These are phyloP conservation scores for Fomitopsis pulvina DNA, from an alignment of 768 basidiomycete species.

Conservation along the genomic window DNA sequence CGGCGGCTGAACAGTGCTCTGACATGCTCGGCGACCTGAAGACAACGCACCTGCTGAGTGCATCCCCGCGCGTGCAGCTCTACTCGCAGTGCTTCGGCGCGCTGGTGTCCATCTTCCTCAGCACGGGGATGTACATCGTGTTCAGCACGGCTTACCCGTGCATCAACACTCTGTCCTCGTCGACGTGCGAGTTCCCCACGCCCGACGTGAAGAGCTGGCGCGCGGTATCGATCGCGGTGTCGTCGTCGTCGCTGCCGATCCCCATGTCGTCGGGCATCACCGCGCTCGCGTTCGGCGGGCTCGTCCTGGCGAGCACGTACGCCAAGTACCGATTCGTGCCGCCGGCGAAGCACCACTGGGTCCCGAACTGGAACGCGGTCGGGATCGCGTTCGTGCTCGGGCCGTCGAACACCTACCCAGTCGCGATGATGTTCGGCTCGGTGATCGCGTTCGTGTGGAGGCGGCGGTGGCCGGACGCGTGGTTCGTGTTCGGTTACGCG, in stretches of 20 bases:
- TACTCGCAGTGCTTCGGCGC: slow-evolving; percentile 20
- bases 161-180: slow-evolving; percentile 15
- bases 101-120: slow-evolving; percentile 22
- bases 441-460: slow-evolving; percentile 12
- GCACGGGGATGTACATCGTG: slow-evolving; percentile 17
- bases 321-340: slow-evolving; percentile 14
- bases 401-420: slow-evolving; percentile 16
- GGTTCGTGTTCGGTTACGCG: slow-evolving; percentile 26
- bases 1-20: slow-evolving; percentile 16
- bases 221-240: slow-evolving; percentile 15
- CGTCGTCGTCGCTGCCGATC: slow-evolving; percentile 14
- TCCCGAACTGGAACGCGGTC: slow-evolving; percentile 20
- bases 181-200: slow-evolving; percentile 17
- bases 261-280: slow-evolving; percentile 13
- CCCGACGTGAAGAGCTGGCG: slow-evolving; percentile 18
- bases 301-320: slow-evolving; percentile 8
- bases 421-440: slow-evolving; percentile 17
- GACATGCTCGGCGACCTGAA: slow-evolving; percentile 21
- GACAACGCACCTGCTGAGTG: slow-evolving; percentile 19
- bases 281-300: slow-evolving; percentile 12
- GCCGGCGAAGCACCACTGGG: slow-evolving; percentile 7
- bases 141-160: slow-evolving; percentile 18
- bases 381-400: slow-evolving; percentile 19
- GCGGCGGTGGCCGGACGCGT: slow-evolving; percentile 6
- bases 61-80: slow-evolving; percentile 20